Evolutionary conservation across 805 yeast species (phyloP).

Genomic region (Yamadazyma sp.): DNA sequence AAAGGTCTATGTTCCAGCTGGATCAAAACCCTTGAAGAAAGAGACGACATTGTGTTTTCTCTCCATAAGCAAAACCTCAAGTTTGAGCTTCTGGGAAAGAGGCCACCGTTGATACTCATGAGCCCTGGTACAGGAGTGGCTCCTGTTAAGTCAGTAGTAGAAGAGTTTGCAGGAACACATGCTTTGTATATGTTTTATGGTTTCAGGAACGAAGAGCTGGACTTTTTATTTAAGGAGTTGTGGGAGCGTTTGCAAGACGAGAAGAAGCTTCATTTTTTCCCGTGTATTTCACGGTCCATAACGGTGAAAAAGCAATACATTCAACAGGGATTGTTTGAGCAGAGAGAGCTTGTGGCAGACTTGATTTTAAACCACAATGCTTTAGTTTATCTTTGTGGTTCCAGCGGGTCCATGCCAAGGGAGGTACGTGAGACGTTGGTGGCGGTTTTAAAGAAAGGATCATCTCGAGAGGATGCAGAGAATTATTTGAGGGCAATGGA

Average conservation of each 20-base stretch:
- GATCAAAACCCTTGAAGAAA: slow-evolving; percentile 50
- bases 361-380: slow-evolving; percentile 57
- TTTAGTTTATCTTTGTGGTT: slow-evolving; percentile 80
- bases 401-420: slow-evolving; percentile 91
- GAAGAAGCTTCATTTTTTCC: slow-evolving; percentile 30
- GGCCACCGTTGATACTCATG: slow-evolving; percentile 60
- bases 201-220: slow-evolving; percentile 63
- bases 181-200: slow-evolving; percentile 68
- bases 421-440: slow-evolving; percentile 80
- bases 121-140: slow-evolving; percentile 98
- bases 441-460: slow-evolving; percentile 53
- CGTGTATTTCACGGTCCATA: slow-evolving; percentile 49
- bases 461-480: slow-evolving; percentile 46
- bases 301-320: slow-evolving; percentile 58
- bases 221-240: slow-evolving; percentile 60
- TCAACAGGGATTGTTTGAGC: slow-evolving; percentile 64
- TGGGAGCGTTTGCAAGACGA: slow-evolving; percentile 45
- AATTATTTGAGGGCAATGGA: slow-evolving; percentile 60
- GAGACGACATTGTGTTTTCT: slow-evolving; percentile 54
- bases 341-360: slow-evolving; percentile 50
- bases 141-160: slow-evolving; percentile 77
- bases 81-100: slow-evolving; percentile 20
- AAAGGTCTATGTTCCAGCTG: slow-evolving; percentile 82
- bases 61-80: slow-evolving; percentile 47
- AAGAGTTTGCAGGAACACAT: slow-evolving; percentile 28